Evolutionary conservation across 192 early-diverging fungal species (phyloP).

Genomic region (Neocallimastix lanati): DNA sequence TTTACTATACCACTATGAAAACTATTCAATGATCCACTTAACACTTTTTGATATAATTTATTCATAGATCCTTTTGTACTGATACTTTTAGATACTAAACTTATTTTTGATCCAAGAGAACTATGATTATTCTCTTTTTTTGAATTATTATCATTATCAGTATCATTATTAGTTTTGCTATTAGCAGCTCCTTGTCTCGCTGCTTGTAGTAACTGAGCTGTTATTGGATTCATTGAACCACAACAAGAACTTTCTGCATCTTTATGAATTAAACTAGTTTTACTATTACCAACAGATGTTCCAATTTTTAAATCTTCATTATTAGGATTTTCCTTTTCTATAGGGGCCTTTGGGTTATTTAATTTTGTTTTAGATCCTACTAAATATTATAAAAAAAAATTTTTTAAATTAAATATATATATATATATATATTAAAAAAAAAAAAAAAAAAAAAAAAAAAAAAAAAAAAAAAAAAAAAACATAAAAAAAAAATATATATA

Average conservation of each 20-base stretch:
- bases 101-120: background rate
- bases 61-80: background rate
- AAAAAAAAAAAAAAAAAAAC: no score
- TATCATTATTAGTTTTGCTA: no score
- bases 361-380: background rate
- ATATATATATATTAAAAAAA: no score
- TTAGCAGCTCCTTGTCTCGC: background rate
- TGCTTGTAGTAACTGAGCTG: background rate
- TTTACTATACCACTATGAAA: background rate
- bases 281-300: background rate
- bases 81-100: background rate
- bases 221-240: background rate
- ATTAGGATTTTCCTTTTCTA: background rate
- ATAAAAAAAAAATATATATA: no score
- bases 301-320: background rate
- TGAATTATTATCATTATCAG: no score
- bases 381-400: no score
- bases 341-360: background rate
- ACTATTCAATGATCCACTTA: background rate
- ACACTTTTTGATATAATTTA: background rate
- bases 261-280: background rate
- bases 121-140: background rate
- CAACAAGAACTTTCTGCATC: background rate
- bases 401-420: no score
- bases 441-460: no score